These are phyloP conservation scores for Globisporangium echinulatum DNA, from an alignment of 352 stramenopile genomes.

Conservation along the genomic window DNA sequence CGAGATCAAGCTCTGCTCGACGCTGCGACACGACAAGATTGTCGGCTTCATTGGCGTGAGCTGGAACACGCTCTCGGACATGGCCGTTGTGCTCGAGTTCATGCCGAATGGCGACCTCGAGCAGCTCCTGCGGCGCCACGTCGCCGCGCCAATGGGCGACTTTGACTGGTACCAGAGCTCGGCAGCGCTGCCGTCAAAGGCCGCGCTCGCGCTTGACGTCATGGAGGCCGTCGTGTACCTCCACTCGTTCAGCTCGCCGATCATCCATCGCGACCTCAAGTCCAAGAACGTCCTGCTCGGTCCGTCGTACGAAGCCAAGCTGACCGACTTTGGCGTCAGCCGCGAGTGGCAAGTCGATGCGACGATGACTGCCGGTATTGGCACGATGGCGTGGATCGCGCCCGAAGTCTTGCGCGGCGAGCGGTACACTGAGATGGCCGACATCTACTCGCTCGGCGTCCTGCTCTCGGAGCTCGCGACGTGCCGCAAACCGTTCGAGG, in stretches of 20 bases:
- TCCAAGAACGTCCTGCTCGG: conserved; percentile 71
- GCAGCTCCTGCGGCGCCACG: conserved; percentile 48
- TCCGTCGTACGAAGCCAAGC: conserved; percentile 57
- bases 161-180: conserved; percentile 69
- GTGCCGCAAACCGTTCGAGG: conserved; percentile 58
- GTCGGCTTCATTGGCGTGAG: conserved; percentile 77
- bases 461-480: conserved; percentile 71
- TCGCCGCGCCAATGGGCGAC: conserved; percentile 22
- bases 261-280: conserved; percentile 80
- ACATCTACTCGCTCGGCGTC: conserved; percentile 85
- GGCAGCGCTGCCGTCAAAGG: conserved; percentile 35
- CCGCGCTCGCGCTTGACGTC: conserved; percentile 64
- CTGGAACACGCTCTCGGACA: conserved; percentile 83
- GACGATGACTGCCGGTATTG: conserved; percentile 77
- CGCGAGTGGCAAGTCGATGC: conserved; percentile 69
- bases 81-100: conserved; percentile 77
- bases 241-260: conserved; percentile 74
- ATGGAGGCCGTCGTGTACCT: conserved; percentile 78
- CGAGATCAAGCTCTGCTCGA: conserved; percentile 81
- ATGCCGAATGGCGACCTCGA: conserved; percentile 74
- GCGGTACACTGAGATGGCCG: conserved; percentile 80
- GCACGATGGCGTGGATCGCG: conserved; percentile 83
- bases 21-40: conserved; percentile 72
- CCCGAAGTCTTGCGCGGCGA: conserved; percentile 73
- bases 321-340: conserved; percentile 82